Base-by-base conservation (phyloP, 805 yeast species). In the Clavispora phyllophila region DNA sequence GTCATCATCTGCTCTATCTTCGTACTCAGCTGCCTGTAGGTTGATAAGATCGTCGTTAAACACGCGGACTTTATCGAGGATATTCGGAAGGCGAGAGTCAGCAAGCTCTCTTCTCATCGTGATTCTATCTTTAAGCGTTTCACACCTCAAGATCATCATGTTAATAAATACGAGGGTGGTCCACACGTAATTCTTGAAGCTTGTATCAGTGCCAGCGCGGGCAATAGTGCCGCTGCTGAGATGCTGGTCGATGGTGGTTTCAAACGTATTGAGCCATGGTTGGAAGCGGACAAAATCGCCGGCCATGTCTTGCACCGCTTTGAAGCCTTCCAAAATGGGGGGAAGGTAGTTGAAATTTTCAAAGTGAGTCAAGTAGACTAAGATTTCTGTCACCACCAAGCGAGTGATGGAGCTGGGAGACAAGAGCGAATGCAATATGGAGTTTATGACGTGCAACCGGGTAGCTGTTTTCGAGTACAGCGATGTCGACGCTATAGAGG, bases 321-420 rank as follows among this genome's bases (percentile, higher is more conserved):
- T 50, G 56, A 70, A 55, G 10, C 66, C 57, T 3, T 64, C 69
- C 23, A 68, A 44, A 3, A 65, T 58, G 13, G 50, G 48, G 1
- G 58, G 56, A 9, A 62, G 41, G 34, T 56, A 55, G 33, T 61
- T 58, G 15, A 47, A 46, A 13, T 31, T 40, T 12, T 43, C 31
- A 24, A 35, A 36, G 35, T 63, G 61, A 13, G 51, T 46, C 17
- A 69, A 49, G 49, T 65, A 68, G n/a, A 69, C 64, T 42, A 70
- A 53, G 5, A 70, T 64, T 48, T 70, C 74, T 1, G 74, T 65
- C 7, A 68, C 74, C 39, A 65, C 45, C 12, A 65, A 60, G 39
- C 72, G 57, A 2, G 75, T 70, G 4, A 70, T 56, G 23, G 68
- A 43, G 40, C 71, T 54, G 7, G 75, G 74, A 0, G 73, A 67